Percentiles rank a stretch among this genome's conserved stretches.
phyloP scores from a whole-genome alignment of 164 flowering plant genomes.

The Euptelea pleiosperma region DNA sequence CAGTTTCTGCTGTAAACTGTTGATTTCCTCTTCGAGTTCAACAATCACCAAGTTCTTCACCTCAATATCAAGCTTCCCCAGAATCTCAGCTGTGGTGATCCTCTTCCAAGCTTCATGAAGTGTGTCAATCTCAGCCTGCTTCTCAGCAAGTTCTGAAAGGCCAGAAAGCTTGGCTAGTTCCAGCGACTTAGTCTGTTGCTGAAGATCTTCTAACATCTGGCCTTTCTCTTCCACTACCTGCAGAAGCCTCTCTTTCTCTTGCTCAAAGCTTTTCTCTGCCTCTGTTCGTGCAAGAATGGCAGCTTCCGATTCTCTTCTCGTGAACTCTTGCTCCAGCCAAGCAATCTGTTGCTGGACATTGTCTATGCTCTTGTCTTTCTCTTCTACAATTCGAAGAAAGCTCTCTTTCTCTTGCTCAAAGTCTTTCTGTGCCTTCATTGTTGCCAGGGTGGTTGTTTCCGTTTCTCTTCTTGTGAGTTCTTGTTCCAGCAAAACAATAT shows the following conservation, averaged over 20 bases:
- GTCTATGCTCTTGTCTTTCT: constrained; percentile 35
- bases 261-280: constrained; percentile 33
- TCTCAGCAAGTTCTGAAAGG: constrained; percentile 20
- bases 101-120: constrained; percentile 26
- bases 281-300: constrained; percentile 29
- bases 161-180: no score
- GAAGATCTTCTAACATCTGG: constrained; percentile 31
- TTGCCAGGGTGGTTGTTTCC: neutral
- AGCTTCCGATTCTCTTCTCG: constrained; percentile 46
- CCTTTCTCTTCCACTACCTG: constrained; percentile 35
- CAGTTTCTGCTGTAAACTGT: constrained; percentile 22
- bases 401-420: constrained; percentile 33
- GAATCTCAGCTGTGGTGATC: constrained; percentile 6
- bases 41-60: constrained; percentile 19
- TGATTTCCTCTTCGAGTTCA: constrained; percentile 28
- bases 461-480: constrained; percentile 11
- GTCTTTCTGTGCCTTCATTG: neutral
- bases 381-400: constrained; percentile 26
- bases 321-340: constrained; percentile 41
- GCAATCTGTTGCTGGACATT: constrained; percentile 37
- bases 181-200: constrained; percentile 31
- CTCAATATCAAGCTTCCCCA: constrained; percentile 24
- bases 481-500: constrained; percentile 23
- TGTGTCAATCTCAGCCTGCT: constrained; percentile 16
- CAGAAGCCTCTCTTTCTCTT: constrained; percentile 35